Conservation (phyloP, 805 yeast species). For the Kazachstania viticola region DNA sequence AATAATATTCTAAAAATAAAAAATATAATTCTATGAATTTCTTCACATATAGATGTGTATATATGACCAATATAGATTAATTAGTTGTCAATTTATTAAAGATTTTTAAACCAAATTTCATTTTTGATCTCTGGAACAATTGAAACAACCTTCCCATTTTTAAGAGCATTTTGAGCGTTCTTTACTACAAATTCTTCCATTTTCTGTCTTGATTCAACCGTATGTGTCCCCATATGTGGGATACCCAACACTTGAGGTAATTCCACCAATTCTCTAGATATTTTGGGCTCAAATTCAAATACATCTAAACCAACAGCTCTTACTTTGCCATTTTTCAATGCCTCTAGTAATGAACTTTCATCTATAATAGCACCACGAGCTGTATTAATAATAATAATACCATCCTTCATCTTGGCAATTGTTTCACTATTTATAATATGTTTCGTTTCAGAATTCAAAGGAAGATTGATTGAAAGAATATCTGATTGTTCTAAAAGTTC, state of each 20-base stretch:
- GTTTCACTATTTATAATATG: constrained; percentile 55
- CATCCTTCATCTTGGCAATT: constrained; percentile 62
- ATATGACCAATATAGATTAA: no score
- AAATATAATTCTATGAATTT: no score
- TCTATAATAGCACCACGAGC: constrained; percentile 82
- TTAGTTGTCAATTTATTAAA: no score
- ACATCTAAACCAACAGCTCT: constrained; percentile 66
- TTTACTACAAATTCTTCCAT: constrained; percentile 75
- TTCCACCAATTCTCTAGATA: constrained; percentile 46
- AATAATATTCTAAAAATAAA: no score
- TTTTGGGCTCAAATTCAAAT: constrained; percentile 63
- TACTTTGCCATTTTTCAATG: constrained; percentile 51
- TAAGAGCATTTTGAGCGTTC: constrained; percentile 49
- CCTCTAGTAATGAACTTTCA: constrained; percentile 45
- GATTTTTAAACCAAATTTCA: constrained; percentile 24
- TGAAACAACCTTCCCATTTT: constrained; percentile 56
- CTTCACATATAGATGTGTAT: no score
- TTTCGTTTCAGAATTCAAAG: constrained; percentile 59
- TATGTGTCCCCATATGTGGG: constrained; percentile 86
- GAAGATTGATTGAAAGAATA: constrained; percentile 63
- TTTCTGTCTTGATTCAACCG: constrained; percentile 57
- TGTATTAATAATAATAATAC: constrained; percentile 66
- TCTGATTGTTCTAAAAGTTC: constrained; percentile 55
- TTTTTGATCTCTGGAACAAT: constrained; percentile 69
- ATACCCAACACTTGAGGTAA: constrained; percentile 62